Conservation (phyloP, 2,329 filamentous ascomycete genomes). For the Trichoderma sp. region DNA sequence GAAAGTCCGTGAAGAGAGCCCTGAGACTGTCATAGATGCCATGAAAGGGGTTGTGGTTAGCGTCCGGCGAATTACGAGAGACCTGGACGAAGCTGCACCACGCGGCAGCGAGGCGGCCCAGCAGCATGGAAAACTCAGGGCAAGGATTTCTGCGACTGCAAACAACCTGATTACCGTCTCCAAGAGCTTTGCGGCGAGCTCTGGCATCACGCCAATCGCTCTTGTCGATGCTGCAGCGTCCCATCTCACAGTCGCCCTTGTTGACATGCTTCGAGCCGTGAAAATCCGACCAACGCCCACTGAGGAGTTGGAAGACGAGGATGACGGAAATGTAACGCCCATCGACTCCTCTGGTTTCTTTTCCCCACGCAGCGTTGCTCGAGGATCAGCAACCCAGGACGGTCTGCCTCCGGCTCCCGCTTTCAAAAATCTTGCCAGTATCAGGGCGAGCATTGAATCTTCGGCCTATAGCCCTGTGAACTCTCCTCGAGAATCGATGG, state of each 20-base stretch:
- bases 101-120: slow-evolving; percentile 59
- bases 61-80: slow-evolving; percentile 82
- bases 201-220: slow-evolving; percentile 89
- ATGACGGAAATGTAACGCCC: slow-evolving; percentile 67
- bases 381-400: slow-evolving; percentile 41
- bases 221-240: slow-evolving; percentile 91
- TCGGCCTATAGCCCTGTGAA: slow-evolving; percentile 76
- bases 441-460: slow-evolving; percentile 66
- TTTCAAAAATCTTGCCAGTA: slow-evolving; percentile 61
- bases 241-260: slow-evolving; percentile 81
- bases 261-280: slow-evolving; percentile 81
- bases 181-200: slow-evolving; percentile 84
- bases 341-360: slow-evolving; percentile 72
- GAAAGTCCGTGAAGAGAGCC: slow-evolving; percentile 72
- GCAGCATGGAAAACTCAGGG: slow-evolving; percentile 72
- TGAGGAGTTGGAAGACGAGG: slow-evolving; percentile 77
- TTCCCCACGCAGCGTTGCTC: slow-evolving; percentile 56
- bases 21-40: slow-evolving; percentile 75
- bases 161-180: slow-evolving; percentile 95
- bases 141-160: slow-evolving; percentile 85
- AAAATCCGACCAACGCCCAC: slow-evolving; percentile 80
- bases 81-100: slow-evolving; percentile 65
- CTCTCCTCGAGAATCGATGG: slow-evolving; percentile 65
- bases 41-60: slow-evolving; percentile 86
- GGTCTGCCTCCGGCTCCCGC: slow-evolving; percentile 56